These are phyloP conservation scores for Aspergillus affinis DNA, from an alignment of 495 filamentous ascomycete species.

Conservation along the genomic window DNA sequence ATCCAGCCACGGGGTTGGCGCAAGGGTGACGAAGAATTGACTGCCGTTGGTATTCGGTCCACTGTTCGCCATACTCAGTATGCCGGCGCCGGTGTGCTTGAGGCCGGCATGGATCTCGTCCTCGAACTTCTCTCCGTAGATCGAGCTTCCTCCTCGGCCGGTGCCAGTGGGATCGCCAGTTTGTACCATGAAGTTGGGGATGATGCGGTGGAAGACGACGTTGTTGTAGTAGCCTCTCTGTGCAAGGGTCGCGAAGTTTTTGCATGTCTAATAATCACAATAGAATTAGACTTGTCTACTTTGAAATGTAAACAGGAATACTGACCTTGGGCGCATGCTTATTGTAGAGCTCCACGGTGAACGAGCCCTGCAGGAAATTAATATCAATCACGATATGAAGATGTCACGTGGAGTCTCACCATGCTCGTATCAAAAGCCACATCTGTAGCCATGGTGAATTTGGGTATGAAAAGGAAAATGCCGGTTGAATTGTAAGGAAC, in stretches of 20 bases:
- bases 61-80: constrained; percentile 94
- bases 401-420: constrained; percentile 42
- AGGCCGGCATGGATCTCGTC: constrained; percentile 79
- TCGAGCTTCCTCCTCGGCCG: constrained; percentile 82
- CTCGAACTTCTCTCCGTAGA: constrained; percentile 93
- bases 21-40: constrained; percentile 86
- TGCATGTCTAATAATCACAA: constrained; percentile 61
- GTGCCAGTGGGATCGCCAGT: constrained; percentile 96
- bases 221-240: constrained; percentile 81
- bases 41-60: constrained; percentile 93
- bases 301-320: background rate
- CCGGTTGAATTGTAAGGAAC: constrained; percentile 1
- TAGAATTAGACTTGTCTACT: constrained; percentile 17
- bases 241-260: constrained; percentile 81
- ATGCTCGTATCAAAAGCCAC: constrained; percentile 79
- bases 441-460: constrained; percentile 66
- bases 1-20: constrained; percentile 95
- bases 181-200: constrained; percentile 96
- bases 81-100: constrained; percentile 92
- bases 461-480: background rate
- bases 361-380: constrained; percentile 60
- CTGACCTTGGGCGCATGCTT: constrained; percentile 69
- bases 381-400: constrained; percentile 5
- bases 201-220: constrained; percentile 89
- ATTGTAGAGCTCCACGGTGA: constrained; percentile 87